Evolutionary conservation across 108 stramenopile species (phyloP), one percentile per base, ranked within the genome.

Genomic region (Skeletonema tropicum): DNA sequence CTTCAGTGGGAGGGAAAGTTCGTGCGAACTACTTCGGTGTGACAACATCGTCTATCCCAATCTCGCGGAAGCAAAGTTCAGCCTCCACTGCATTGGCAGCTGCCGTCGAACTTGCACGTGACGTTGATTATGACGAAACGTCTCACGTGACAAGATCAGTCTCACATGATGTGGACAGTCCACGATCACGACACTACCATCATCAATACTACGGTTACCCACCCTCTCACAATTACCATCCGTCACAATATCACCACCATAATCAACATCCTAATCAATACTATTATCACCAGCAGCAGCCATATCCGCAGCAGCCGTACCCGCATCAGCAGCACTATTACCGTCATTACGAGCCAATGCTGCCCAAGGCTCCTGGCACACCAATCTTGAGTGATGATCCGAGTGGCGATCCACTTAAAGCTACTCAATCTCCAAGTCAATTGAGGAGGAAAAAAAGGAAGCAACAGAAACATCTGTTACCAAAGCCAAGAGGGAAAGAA

Each of bases 381-480:
- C 60, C 60, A 13, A 25, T 70, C 26, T 42, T 70, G 59, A 60
- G 59, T 42, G 59, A 58, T 17, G 59, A 70, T 41, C n/a, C n/a
- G n/a, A n/a, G n/a, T n/a, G n/a, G n/a, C n/a, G n/a, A n/a, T n/a
- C 45, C 70, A 23, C 49, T 38, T 48, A 35, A 52, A 36, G 32
- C 29, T 29, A 38, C 64, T 17, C 55, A 19, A 5, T 26, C 23
- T 9, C 17, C 52, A 52, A 52, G 52, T 52, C 8, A 45, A 45
- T 60, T 52, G 33, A 58, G 39, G 49, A 13, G 45, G 10, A 11
- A 72, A 31, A 36, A 63, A 17, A 48, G 19, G 61, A 41, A 42
- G 15, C 64, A 66, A 26, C 72, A 25, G 52, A 52, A 52, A 23
- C 52, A 23, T 21, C 38, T 80, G n/a, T 52, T 80, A 64, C 79